phyloP scores from a whole-genome alignment of 495 filamentous ascomycete species.

The Tuber umbilicatum region DNA sequence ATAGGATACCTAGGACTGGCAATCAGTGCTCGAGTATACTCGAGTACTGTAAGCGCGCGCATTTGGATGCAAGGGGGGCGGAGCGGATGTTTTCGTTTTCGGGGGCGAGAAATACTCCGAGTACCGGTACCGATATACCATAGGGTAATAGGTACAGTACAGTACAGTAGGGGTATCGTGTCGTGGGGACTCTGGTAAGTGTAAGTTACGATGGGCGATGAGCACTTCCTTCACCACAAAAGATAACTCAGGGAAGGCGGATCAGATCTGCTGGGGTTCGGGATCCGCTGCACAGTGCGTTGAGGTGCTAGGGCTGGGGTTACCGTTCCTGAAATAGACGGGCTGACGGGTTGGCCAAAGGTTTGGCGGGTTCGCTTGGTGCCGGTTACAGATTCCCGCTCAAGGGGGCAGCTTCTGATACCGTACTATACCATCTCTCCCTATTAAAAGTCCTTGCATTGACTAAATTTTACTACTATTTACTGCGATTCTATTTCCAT shows the following conservation, averaged over 20 bases:
- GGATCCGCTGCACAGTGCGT: background rate
- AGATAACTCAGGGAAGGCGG: background rate
- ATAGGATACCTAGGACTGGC: background rate
- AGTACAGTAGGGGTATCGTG: background rate
- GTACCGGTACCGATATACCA: too few species aligned
- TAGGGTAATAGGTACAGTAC: background rate
- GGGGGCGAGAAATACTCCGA: too few species aligned
- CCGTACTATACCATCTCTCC: background rate
- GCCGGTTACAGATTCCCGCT: background rate
- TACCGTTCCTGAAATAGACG: background rate
- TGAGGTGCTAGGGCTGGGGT: background rate
- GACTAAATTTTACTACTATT: background rate
- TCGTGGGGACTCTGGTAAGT: background rate
- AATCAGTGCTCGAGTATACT: background rate
- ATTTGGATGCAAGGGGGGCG: background rate
- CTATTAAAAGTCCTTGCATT: background rate
- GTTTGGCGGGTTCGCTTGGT: background rate
- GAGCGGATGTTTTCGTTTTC: background rate
- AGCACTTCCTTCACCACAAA: background rate
- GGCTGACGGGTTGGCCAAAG: background rate
- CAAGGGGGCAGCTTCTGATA: background rate
- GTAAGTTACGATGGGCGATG: background rate
- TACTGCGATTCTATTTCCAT: background rate
- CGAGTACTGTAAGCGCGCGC: background rate
- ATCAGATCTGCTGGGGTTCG: background rate